phyloP scores from a whole-genome alignment of 2,329 filamentous ascomycete species.

The Aspergillus ochraceus region DNA sequence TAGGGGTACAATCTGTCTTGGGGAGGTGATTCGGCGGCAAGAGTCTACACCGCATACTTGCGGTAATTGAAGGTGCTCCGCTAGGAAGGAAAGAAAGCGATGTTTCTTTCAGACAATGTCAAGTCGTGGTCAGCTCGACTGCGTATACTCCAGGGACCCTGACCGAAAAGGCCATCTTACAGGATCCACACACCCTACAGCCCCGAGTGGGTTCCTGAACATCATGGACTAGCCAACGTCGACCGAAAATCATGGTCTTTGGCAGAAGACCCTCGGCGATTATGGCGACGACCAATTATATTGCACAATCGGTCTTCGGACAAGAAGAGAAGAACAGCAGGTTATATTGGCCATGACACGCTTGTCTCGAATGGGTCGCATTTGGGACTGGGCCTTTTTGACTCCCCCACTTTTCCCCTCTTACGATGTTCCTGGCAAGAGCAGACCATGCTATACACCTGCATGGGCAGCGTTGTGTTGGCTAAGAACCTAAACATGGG shows the following conservation, averaged over 20 bases:
- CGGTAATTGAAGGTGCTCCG: constrained; percentile 3
- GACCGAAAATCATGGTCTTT: background rate
- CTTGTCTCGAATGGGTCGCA: background rate
- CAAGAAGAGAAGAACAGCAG: background rate
- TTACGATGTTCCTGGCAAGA: constrained; percentile 4
- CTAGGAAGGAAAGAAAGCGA: background rate
- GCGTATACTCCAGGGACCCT: background rate
- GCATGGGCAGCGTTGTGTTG: constrained; percentile 1
- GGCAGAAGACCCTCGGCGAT: background rate
- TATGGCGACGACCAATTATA: background rate
- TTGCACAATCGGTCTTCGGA: background rate
- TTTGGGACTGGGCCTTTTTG: background rate
- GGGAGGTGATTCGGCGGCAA: background rate
- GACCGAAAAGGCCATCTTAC: background rate
- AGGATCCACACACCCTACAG: background rate
- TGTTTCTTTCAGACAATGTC: background rate
- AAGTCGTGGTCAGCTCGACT: background rate
- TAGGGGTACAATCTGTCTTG: background rate
- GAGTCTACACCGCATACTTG: constrained; percentile 1
- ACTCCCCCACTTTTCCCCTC: background rate
- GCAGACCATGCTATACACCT: background rate
- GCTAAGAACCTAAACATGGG: constrained; percentile 12
- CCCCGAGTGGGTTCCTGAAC: background rate
- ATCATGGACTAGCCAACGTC: background rate
- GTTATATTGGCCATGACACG: background rate